Base-by-base conservation (phyloP, 2,329 filamentous ascomycete genomes). In the Talaromyces amestolkiae region DNA sequence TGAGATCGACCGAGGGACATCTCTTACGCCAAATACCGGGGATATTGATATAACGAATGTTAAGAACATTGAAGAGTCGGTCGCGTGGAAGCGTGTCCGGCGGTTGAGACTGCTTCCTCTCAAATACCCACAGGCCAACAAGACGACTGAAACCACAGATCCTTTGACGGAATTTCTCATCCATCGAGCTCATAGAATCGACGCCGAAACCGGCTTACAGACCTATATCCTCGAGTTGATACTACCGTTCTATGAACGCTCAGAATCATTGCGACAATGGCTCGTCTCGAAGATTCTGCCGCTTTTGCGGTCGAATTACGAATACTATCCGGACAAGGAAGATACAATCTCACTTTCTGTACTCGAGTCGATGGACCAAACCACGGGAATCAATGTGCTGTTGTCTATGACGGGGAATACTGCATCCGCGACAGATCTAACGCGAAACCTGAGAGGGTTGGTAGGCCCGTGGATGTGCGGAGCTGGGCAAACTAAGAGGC, bases 401-500 rank as follows among this genome's bases (percentile, higher is more conserved):
- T 76, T 89, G 64, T 80, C 79, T 39, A 81, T 80, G 67, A 74
- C 76, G 11, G 72, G 74, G 58, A 61, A 75, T 27, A 70, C 74
- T 15, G 72, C 75, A 58, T 73, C 75, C 63, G 72, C 72, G 22
- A 76, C 74, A 66, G 76, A 80, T 63, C 67, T 84, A 56, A 82
- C 80, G 24, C 79, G 84, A 64, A 87, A 89, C 69, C 69, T 89
- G 45, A 83, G 83, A 68, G 82, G 84, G 4, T 75, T 89, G 24
- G 81, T 89, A 43, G 85, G 86, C 3, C 86, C 87, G 11, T 89
- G 87, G 87, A 84, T 89, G 69, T 86, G 85, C 71, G 87, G 87
- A 15, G 79, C 81, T 61, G 82, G 76, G 41, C 79, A 82, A 27
- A 78, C 82, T 37, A 88, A 88, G 75, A 78, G 85, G 66, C 80